These are phyloP conservation scores for Parastagonospora avenae DNA, from an alignment of 2,329 filamentous ascomycete genomes.

Conservation along the genomic window DNA sequence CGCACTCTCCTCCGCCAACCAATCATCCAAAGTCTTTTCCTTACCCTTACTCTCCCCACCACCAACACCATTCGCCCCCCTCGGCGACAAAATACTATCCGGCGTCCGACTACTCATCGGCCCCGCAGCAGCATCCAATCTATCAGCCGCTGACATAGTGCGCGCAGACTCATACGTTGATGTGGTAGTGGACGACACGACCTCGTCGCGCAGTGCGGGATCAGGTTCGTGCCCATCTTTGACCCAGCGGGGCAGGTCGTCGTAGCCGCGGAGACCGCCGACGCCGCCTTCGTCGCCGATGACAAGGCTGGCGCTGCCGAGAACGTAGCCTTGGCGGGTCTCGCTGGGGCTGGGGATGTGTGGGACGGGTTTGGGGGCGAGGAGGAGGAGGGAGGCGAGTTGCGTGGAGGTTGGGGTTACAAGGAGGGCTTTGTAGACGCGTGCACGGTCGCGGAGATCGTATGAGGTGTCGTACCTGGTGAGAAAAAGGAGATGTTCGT, in stretches of 20 bases:
- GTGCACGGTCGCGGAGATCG: constrained; percentile 87
- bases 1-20: constrained; percentile 70
- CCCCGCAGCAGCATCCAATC: constrained; percentile 64
- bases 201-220: constrained; percentile 68
- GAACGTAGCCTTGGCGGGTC: constrained; percentile 73
- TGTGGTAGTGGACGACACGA: constrained; percentile 31
- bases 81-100: constrained; percentile 43
- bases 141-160: constrained; percentile 64
- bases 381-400: constrained; percentile 84
- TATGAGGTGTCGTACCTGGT: constrained; percentile 94
- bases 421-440: constrained; percentile 85
- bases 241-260: constrained; percentile 86
- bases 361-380: constrained; percentile 93
- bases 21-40: constrained; percentile 87
- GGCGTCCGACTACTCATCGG: constrained; percentile 37
- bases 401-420: constrained; percentile 75
- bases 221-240: constrained; percentile 79
- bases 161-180: constrained; percentile 39
- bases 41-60: constrained; percentile 36
- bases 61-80: constrained; percentile 57
- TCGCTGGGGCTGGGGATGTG: constrained; percentile 90
- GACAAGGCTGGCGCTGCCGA: constrained; percentile 86
- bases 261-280: constrained; percentile 74
- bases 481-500: constrained; percentile 82
- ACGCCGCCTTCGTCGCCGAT: constrained; percentile 76